Evolutionary conservation across 768 basidiomycete species (phyloP).

Genomic region (Boletus speciosus): DNA sequence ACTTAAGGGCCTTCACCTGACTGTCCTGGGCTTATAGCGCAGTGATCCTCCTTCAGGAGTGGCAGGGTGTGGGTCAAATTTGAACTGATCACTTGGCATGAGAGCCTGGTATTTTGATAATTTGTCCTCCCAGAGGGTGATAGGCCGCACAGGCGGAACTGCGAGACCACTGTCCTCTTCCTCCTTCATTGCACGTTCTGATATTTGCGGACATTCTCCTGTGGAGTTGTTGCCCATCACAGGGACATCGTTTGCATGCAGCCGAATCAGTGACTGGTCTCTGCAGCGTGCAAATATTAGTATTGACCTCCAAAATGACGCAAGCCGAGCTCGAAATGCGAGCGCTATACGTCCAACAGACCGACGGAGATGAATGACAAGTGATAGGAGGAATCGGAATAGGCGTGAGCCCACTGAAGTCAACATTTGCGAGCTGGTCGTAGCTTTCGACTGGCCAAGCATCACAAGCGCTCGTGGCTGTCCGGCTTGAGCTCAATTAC

Average conservation of each 20-base stretch:
- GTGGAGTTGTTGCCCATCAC: not conserved
- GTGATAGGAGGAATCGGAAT: constrained; percentile 1
- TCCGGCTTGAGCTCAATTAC: not conserved
- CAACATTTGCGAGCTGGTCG: not conserved
- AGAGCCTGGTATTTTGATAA: not conserved
- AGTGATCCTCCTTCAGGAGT: constrained; percentile 10
- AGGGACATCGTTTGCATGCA: not conserved
- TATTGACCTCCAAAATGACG: constrained; percentile 6
- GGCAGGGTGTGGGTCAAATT: not conserved
- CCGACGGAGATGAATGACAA: constrained; percentile 2
- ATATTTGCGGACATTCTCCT: not conserved
- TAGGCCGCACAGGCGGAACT: not conserved
- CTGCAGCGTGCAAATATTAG: not conserved
- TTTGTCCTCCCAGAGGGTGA: not conserved
- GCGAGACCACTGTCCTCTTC: not conserved
- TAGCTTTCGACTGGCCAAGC: not conserved
- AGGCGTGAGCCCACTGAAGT: not conserved
- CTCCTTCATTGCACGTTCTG: not conserved
- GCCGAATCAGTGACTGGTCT: not conserved
- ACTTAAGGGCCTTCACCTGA: not conserved
- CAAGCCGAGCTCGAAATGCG: not conserved
- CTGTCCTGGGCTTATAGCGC: constrained; percentile 2
- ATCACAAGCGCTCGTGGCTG: not conserved
- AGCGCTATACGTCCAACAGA: not conserved
- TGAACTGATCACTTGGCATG: not conserved